phyloP scores from a whole-genome alignment of 768 basidiomycete species.

The Daedaleopsis nitida region DNA sequence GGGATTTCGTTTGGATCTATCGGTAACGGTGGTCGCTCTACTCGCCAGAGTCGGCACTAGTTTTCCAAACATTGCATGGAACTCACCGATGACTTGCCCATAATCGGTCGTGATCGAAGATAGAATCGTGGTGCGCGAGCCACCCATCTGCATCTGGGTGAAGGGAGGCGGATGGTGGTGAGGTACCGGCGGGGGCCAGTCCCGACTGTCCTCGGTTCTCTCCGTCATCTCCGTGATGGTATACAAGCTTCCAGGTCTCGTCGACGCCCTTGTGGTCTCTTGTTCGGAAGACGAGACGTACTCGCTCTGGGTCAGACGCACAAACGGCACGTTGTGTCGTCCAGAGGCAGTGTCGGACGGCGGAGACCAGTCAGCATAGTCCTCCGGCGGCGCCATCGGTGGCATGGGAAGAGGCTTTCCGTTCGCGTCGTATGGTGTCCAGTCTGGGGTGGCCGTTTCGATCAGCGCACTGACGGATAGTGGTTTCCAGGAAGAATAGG shows the following conservation, averaged over 20 bases:
- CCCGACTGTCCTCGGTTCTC: slow-evolving; percentile 43
- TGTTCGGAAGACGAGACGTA: slow-evolving; percentile 19
- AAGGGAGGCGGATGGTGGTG: slow-evolving; percentile 1
- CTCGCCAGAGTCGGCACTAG: neutral
- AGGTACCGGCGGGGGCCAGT: too few species aligned
- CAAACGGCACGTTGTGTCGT: slow-evolving; percentile 24
- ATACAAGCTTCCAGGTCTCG: slow-evolving; percentile 42
- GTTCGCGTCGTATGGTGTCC: slow-evolving; percentile 6
- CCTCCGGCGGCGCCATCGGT: slow-evolving; percentile 23
- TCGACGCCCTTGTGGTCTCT: slow-evolving; percentile 12
- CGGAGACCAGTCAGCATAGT: slow-evolving; percentile 14
- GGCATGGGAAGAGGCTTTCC: slow-evolving; percentile 29
- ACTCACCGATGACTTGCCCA: slow-evolving; percentile 61
- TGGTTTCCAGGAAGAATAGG: slow-evolving; percentile 12
- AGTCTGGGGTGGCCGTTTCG: neutral
- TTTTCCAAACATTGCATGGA: neutral
- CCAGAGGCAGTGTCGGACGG: slow-evolving; percentile 15
- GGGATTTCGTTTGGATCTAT: slow-evolving; percentile 57
- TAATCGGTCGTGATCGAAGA: slow-evolving; percentile 55
- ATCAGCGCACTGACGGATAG: neutral
- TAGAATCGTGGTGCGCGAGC: slow-evolving; percentile 38
- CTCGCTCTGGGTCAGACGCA: slow-evolving; percentile 22
- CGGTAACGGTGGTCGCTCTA: slow-evolving; percentile 26
- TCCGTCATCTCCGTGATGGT: slow-evolving; percentile 74
- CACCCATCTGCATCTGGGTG: slow-evolving; percentile 2